Conservation (phyloP, 441 rosid genomes). For the Eutrema salsugineum region DNA sequence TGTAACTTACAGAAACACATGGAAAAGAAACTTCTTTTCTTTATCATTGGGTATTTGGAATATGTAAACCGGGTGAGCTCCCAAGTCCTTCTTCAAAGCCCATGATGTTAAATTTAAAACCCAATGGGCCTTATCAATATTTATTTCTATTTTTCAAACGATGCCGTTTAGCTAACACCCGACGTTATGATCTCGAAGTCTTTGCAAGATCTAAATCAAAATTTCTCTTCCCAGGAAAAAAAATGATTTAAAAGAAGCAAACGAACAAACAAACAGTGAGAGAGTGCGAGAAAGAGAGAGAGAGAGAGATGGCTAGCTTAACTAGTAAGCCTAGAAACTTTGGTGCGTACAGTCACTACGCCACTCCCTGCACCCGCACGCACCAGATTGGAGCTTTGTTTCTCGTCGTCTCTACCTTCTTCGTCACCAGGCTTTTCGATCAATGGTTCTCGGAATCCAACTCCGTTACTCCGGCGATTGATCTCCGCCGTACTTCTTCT, state of each 20-base stretch:
- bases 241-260: background rate
- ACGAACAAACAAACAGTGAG: background rate
- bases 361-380: slow-evolving; percentile 66
- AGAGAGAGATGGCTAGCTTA: slow-evolving; percentile 46
- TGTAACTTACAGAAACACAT: too few relatives aligned
- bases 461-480: slow-evolving; percentile 15
- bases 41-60: too few relatives aligned
- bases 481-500: slow-evolving; percentile 21
- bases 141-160: background rate
- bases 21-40: too few relatives aligned
- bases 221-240: background rate
- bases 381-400: slow-evolving; percentile 89
- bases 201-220: slow-evolving; percentile 10
- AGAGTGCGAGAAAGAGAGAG: background rate
- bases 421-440: slow-evolving; percentile 76
- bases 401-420: slow-evolving; percentile 67
- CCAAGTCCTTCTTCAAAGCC: background rate
- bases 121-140: background rate
- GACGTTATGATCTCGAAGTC: background rate
- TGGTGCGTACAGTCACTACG: slow-evolving; percentile 40
- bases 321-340: slow-evolving; percentile 44
- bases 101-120: background rate
- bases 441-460: slow-evolving; percentile 45
- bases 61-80: background rate
- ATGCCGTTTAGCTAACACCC: background rate